Base-by-base conservation (phyloP, 306 rosid genomes). In the Cicer cuneatum region DNA sequence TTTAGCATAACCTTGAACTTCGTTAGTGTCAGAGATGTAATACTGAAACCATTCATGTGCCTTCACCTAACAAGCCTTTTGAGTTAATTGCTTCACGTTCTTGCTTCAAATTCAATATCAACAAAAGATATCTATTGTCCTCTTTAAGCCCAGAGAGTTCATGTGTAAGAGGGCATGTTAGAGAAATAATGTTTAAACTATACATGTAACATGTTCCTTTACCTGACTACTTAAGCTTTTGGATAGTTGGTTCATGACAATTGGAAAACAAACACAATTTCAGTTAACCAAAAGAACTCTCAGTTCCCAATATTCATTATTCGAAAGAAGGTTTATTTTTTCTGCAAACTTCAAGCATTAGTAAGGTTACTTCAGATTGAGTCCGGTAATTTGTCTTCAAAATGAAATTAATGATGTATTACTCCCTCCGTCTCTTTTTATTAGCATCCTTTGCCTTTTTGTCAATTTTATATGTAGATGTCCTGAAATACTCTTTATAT, bases 281-380 rank as follows among this genome's bases (percentile, higher is more conserved):
- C 48, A 62, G 29, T 52, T 14, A 43, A 61, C 72, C 37, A 60
- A 75, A 69, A 43, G 71, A 69, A 69, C 48, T 69, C 39, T 45
- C 5, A 7, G 60, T 65, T 48, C 51, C 35, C 15, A 14, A 46
- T 45, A 42, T 62, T 45, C n/a, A 57, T 45, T 21, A 1, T 37
- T 71, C 51, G 13, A 4, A 21, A 64, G 13, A 16, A 66, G 24
- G 74, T 57, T 72, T 46, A n/a, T 53, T 63, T 72, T 66, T 43
- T 42, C 61, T 54, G 40, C 62, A 43, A 45, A n/a, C 46, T 21
- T 79, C 33, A 57, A 9, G 69, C 40, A 39, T 46, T 46, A 47
- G 65, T 24, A 54, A 33, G 59, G 60, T 46, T 58, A 67, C 71
- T 39, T 56, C 37, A 18, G 41, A 37, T 14, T 11, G 18, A 18